Conservation (phyloP, 176 grass and related monocot genomes). For the Neostapfia colusana region DNA sequence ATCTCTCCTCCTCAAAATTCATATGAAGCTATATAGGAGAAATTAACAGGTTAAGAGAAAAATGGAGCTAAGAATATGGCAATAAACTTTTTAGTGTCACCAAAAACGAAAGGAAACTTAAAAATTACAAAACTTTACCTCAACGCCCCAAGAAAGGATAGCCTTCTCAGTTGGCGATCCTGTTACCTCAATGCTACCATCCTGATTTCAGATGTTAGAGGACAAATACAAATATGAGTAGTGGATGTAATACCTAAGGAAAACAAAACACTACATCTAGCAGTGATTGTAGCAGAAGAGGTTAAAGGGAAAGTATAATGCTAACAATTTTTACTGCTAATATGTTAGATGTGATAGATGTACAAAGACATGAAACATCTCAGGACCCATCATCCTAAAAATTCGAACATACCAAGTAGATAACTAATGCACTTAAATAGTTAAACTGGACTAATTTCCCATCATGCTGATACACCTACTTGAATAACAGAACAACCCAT, state of each 20-base stretch:
- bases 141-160: conserved; percentile 80
- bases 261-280: not conserved
- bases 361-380: conserved; percentile 20
- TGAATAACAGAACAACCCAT: not conserved
- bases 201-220: conserved; percentile 44
- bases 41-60: conserved; percentile 45
- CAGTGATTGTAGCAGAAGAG: conserved; percentile 13
- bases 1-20: conserved; percentile 69
- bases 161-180: conserved; percentile 95
- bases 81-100: not conserved
- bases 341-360: not conserved
- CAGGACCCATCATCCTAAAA: not conserved
- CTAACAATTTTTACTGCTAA: conserved; percentile 3
- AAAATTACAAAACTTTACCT: conserved; percentile 49
- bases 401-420: conserved; percentile 6
- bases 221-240: conserved; percentile 22
- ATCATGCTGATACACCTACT: not conserved
- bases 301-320: not conserved
- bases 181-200: conserved; percentile 60
- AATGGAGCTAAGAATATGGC: not conserved
- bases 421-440: not conserved
- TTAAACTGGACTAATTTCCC: not conserved
- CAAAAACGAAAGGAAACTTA: not conserved
- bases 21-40: conserved; percentile 70
- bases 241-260: conserved; percentile 1